Conservation (phyloP, 139 green algal species). For the Micractinium conductrix region DNA sequence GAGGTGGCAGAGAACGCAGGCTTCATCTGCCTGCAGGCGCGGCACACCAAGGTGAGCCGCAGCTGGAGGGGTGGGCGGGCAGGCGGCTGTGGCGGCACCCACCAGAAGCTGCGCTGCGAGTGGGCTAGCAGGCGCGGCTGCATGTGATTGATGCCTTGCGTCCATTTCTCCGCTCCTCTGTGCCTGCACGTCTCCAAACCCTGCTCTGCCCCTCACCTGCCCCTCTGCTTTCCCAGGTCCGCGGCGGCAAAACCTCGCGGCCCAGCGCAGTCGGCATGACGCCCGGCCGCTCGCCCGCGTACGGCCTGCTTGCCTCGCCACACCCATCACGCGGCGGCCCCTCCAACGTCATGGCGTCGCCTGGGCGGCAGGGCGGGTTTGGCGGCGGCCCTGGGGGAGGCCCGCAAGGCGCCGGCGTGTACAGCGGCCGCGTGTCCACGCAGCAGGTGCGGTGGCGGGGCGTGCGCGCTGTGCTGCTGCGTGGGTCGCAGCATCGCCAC, state of each 20-base stretch:
- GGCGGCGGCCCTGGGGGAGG: constrained; percentile 31
- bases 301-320: constrained; percentile 38
- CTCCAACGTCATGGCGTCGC: constrained; percentile 25
- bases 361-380: neutral
- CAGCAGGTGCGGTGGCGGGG: constrained; percentile 21
- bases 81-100: neutral
- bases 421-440: constrained; percentile 38
- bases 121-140: too few species aligned
- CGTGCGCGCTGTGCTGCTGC: too few species aligned
- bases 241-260: constrained; percentile 36
- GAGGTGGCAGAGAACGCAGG: constrained; percentile 65
- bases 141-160: too few species aligned
- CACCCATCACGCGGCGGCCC: constrained; percentile 6
- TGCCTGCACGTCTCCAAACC: too few species aligned
- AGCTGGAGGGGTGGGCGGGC: neutral
- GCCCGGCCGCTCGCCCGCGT: constrained; percentile 22
- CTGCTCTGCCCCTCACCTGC: neutral
- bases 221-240: constrained; percentile 18
- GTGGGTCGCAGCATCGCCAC: too few species aligned
- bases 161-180: too few species aligned
- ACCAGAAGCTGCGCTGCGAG: too few species aligned
- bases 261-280: constrained; percentile 17
- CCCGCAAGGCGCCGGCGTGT: constrained; percentile 5
- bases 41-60: constrained; percentile 44
- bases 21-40: constrained; percentile 67